These are phyloP conservation scores for Lasiosphaeriaceae sp. DNA, from an alignment of 495 filamentous ascomycete species.

Conservation along the genomic window DNA sequence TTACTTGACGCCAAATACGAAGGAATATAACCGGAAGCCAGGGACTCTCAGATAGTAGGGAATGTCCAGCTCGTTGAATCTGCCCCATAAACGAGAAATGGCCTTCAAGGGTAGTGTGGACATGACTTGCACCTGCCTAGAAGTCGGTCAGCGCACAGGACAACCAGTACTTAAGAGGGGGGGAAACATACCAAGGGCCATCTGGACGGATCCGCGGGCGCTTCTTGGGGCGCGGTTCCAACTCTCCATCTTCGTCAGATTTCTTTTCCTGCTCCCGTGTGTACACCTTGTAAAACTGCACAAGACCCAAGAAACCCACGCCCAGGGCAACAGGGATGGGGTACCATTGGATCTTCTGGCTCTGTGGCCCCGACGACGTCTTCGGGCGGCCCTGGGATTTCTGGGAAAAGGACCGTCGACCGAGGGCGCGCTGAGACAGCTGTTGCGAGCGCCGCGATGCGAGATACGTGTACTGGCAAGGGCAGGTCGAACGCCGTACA, in stretches of 20 bases:
- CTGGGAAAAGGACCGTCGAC: constrained; percentile 28
- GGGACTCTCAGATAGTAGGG: constrained; percentile 87
- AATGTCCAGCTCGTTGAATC: constrained; percentile 88
- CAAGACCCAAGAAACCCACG: constrained; percentile 77
- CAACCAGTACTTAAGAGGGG: background rate
- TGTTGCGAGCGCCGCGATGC: constrained; percentile 11
- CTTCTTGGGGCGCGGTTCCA: constrained; percentile 50
- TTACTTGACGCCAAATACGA: constrained; percentile 86
- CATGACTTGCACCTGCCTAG: constrained; percentile 91
- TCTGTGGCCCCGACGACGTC: constrained; percentile 41
- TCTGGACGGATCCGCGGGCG: constrained; percentile 71
- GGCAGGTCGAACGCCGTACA: constrained; percentile 11
- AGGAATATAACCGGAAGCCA: constrained; percentile 93
- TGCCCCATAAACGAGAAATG: constrained; percentile 87
- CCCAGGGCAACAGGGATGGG: constrained; percentile 92
- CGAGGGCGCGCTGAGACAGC: constrained; percentile 8
- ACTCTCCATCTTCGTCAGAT: constrained; percentile 44
- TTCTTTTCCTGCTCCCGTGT: constrained; percentile 54
- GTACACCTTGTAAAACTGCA: constrained; percentile 77
- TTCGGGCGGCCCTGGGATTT: constrained; percentile 35
- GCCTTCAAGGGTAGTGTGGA: constrained; percentile 93
- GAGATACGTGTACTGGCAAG: constrained; percentile 11
- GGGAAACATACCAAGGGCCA: constrained; percentile 70
- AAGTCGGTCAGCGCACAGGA: constrained; percentile 9
- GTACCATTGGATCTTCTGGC: constrained; percentile 88